phyloP scores from a whole-genome alignment of 1,139 yeast genomes.

The Geotrichum reessii region DNA sequence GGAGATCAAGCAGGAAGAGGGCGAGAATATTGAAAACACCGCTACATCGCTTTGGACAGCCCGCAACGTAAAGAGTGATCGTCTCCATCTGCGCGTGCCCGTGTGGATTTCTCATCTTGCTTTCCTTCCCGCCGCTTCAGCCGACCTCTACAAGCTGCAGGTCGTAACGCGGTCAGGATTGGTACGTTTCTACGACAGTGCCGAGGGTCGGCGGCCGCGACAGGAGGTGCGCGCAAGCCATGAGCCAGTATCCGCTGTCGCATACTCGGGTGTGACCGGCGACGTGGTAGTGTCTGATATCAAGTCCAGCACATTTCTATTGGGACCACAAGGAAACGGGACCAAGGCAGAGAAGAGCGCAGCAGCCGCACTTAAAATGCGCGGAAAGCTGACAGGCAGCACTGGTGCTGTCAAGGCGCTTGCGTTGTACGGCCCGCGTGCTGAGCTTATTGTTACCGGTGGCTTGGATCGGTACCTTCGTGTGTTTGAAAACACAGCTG shows the following conservation, averaged over 20 bases:
- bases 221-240: constrained; percentile 24
- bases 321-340: constrained; percentile 19
- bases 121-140: constrained; percentile 25
- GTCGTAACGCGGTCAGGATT: constrained; percentile 70
- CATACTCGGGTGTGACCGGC: constrained; percentile 16
- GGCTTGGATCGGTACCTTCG: constrained; percentile 84
- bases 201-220: constrained; percentile 31
- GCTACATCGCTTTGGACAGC: constrained; percentile 33
- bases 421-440: neutral
- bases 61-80: constrained; percentile 37
- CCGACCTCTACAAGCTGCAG: constrained; percentile 41
- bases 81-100: constrained; percentile 37
- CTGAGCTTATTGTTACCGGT: constrained; percentile 48
- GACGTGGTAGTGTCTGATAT: constrained; percentile 27
- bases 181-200: constrained; percentile 35
- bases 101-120: constrained; percentile 35
- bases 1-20: neutral
- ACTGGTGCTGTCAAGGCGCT: constrained; percentile 25
- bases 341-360: neutral
- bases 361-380: constrained; percentile 4
- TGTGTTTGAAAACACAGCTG: constrained; percentile 55
- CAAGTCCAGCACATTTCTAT: constrained; percentile 23
- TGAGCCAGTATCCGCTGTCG: constrained; percentile 22
- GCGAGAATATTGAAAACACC: neutral
- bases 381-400: constrained; percentile 26